Conservation (phyloP, 2,329 filamentous ascomycete species). For the Trichophyton rubrum region DNA sequence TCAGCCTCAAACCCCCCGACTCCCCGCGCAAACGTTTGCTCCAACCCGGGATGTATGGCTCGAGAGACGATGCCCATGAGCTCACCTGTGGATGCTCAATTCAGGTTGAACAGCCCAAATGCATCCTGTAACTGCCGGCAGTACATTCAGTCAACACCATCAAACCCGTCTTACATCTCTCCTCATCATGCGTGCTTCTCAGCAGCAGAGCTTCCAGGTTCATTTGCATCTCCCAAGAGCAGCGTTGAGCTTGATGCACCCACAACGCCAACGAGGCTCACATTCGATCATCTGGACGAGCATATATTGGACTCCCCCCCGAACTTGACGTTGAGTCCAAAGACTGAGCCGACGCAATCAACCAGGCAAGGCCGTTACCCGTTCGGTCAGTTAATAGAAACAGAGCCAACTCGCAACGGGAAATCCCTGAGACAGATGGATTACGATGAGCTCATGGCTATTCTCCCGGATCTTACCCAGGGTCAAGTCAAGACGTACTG, state of each 20-base stretch:
- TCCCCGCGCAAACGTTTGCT: constrained; percentile 6
- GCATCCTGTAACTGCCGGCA: background rate
- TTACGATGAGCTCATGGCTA: constrained; percentile 11
- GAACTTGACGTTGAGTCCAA: constrained; percentile 4
- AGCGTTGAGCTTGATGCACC: constrained; percentile 9
- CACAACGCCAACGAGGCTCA: constrained; percentile 5
- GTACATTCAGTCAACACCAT: background rate
- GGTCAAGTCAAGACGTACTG: constrained; percentile 12
- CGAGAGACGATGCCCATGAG: constrained; percentile 5
- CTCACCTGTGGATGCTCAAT: background rate
- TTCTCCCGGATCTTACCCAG: constrained; percentile 9
- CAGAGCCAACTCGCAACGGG: constrained; percentile 5
- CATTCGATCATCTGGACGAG: constrained; percentile 6
- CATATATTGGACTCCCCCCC: constrained; percentile 3
- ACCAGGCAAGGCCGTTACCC: background rate
- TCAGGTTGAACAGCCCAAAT: background rate
- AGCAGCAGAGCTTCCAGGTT: constrained; percentile 9
- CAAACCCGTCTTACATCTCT: background rate
- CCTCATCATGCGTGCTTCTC: constrained; percentile 7
- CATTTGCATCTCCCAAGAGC: background rate
- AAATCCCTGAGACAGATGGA: constrained; percentile 7
- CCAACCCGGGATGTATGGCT: constrained; percentile 8
- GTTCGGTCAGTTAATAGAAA: background rate
- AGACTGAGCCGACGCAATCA: background rate
- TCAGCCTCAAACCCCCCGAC: constrained; percentile 9